Base-by-base conservation (phyloP, 2,329 filamentous ascomycete genomes). In the Coleophoma eucalyptorum region DNA sequence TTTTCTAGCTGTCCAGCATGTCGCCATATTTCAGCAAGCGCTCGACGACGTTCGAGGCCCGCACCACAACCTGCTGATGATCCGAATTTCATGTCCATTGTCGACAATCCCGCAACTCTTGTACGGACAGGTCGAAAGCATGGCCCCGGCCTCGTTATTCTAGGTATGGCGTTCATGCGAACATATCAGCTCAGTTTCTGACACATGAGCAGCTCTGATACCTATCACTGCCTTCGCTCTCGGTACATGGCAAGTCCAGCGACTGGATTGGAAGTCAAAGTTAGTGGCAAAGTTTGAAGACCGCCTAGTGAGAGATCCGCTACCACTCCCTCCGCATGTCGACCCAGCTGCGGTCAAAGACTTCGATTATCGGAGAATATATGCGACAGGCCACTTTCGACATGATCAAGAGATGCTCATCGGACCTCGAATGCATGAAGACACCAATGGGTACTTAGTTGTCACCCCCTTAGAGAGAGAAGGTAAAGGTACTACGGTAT, bases 321-420 rank as follows among this genome's bases (percentile, higher is more conserved):
- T 99, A 0, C 93, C 93, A 0, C 75, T 99, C 0, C 94, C 94
- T 4, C 86, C 90, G 2, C 80, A 82, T 49, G 78, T 99, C 56
- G 91, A 97, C 66, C 87, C 90, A 0, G 73, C 77, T n/a, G 90
- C 87, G 10, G 79, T 97, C 59, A 75, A 83, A 58, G 90, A 96
- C 35, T 99, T 99, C 67, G 93, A 99, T 69, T 97, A 93, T 72
- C 81, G 94, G 54, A 81, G 90, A 50, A 89, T 99, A 46, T 80
- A 82, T 55, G 87, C 90, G 11, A 81, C 75, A 0, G 94, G 94
- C 10, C 74, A 70, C 50, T 84, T 90, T 59, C 76, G 88, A 37
- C 94, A 99, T 70, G 92, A 97, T 66, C 83, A 89, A 67, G 94
- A 99, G 75, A 99, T 99, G 92, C 77, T 99, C 48, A 84, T 99